phyloP scores from a whole-genome alignment of 169 alveolate species.

The Plasmodium chabaudi region DNA sequence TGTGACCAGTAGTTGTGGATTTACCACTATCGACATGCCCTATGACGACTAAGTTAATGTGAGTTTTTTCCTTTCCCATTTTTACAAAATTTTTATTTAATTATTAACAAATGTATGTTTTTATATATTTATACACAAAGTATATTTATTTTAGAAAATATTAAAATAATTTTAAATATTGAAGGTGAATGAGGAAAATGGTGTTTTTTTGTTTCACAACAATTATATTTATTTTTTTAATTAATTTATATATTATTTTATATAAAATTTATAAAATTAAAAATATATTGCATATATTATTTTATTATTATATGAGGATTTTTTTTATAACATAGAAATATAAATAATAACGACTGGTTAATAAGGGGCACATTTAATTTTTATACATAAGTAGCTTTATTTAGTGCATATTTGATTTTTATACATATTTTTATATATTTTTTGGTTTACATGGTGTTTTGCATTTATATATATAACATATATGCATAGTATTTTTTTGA shows the following conservation, averaged over 20 bases:
- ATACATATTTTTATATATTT: too few species aligned
- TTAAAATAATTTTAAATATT: too few species aligned
- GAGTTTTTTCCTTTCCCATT: slow-evolving; percentile 92
- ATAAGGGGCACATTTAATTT: too few species aligned
- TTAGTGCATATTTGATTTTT: too few species aligned
- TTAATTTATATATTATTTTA: too few species aligned
- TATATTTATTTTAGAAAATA: background rate
- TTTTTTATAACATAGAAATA: background rate
- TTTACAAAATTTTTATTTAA: slow-evolving; percentile 6
- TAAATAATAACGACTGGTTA: too few species aligned
- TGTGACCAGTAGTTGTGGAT: slow-evolving; percentile 97
- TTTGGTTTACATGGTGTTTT: too few species aligned
- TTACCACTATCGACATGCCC: slow-evolving; percentile 99
- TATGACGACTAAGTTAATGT: slow-evolving; percentile 94
- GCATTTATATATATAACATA: background rate
- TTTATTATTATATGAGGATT: background rate
- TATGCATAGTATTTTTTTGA: background rate
- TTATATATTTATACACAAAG: slow-evolving; percentile 11
- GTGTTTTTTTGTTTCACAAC: too few species aligned
- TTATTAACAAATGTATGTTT: background rate
- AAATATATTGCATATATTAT: background rate
- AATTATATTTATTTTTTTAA: too few species aligned
- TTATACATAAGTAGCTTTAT: too few species aligned
- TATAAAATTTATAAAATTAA: too few species aligned
- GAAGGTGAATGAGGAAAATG: too few species aligned